Evolutionary conservation across 2,329 filamentous ascomycete genomes (phyloP), one percentile per base, ranked within the genome.

Genomic region (Westerdykella ornata): DNA sequence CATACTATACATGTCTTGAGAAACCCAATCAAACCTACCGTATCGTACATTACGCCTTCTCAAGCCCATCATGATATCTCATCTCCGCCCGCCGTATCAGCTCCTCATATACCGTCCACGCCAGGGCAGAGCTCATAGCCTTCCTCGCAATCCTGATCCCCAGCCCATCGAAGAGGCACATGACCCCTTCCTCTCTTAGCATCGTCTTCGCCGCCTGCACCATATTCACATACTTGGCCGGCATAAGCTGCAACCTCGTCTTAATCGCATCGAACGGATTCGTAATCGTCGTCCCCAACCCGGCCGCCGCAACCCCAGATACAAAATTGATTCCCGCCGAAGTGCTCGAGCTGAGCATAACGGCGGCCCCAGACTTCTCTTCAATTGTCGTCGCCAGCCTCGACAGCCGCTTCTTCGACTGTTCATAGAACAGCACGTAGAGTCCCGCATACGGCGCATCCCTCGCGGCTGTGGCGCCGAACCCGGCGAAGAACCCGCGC

Each of bases 191-290:
- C 55, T 94, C 84, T 1, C 70, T 67, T 3, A 97, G 64, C 84
- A 98, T 95, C 60, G 81, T 75, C 56, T 73, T 77, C 31, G 77
- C 81, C 1, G 89, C 88, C 47, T 85, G 80, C 51, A 85, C 66
- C 76, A 90, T 86, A 57, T 97, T 96, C 26, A 76, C 74, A 60
- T 97, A 98, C 43, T 78, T 76, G 5, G 73, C 73, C 3, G 92
- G 92, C 71, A 94, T 86, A 26, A 98, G 74, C 69, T 98, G 92
- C 53, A 98, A 81, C 37, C 92, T 74, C 16, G 92, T 98, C 72
- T 98, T 98, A 65, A 97, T 82, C 1, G 88, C 88, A 67, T 98
- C 92, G 58, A 97, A 97, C 0, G 92, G 92, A 64, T 98, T 98
- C 7, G 92, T 96, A 29, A 97, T 75, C 3, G 84, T 82, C 1